Percentiles rank a stretch among this genome's conserved stretches.
Conservation (phyloP, 805 yeast species). For the Yarrowia bubula region DNA sequence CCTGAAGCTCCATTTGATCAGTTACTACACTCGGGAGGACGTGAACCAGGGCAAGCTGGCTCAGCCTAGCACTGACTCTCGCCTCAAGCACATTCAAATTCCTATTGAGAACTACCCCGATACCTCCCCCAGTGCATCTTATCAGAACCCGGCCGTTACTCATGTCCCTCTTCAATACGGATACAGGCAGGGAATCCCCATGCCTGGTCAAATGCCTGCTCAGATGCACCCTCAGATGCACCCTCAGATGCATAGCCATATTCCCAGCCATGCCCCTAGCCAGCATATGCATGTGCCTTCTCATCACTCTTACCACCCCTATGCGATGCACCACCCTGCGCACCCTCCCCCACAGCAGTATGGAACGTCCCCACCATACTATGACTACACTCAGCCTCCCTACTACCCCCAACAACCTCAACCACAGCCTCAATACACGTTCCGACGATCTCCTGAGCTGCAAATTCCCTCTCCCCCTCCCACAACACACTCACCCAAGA, state of each 20-base stretch:
- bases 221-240: slow-evolving; percentile 19
- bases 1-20: slow-evolving; percentile 58
- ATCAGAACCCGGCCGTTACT: slow-evolving; percentile 19
- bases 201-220: slow-evolving; percentile 7
- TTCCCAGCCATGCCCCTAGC: slow-evolving; percentile 3
- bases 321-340: slow-evolving; percentile 2
- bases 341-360: slow-evolving; percentile 10
- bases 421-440: slow-evolving; percentile 2
- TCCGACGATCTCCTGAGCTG: slow-evolving; percentile 15
- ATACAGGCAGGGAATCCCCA: slow-evolving; percentile 12
- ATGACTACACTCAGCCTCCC: background rate
- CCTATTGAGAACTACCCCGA: slow-evolving; percentile 34
- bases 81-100: slow-evolving; percentile 39
- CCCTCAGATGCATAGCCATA: slow-evolving; percentile 6
- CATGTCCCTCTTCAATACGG: slow-evolving; percentile 18
- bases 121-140: slow-evolving; percentile 31
- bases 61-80: slow-evolving; percentile 49
- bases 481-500: slow-evolving; percentile 16
- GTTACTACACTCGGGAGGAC: slow-evolving; percentile 46
- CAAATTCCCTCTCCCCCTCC: slow-evolving; percentile 20
- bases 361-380: slow-evolving; percentile 15
- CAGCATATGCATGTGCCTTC: slow-evolving; percentile 16
- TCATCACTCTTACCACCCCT: slow-evolving; percentile 15
- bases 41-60: slow-evolving; percentile 34
- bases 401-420: slow-evolving; percentile 6